Base-by-base conservation (phyloP, 768 basidiomycete genomes). In the Rickenella mellea region DNA sequence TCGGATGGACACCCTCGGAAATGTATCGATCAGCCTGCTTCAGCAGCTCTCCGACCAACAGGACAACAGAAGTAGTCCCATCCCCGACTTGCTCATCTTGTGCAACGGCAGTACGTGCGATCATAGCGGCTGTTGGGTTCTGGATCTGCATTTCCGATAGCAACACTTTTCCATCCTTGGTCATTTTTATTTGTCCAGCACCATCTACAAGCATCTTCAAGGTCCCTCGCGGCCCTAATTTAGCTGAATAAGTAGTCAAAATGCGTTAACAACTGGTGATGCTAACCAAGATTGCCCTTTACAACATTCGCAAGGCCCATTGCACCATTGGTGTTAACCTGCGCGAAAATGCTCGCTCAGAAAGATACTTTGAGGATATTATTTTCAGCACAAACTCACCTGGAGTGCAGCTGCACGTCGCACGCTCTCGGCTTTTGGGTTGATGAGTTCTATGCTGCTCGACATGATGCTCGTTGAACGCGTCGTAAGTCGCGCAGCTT, bases 131-230 rank as follows among this genome's bases (percentile, higher is more conserved):
- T 3, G 96, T 98, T 24, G 96, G 96, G 61, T 99, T 98, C 66
- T 89, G 86, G 53, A 99, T 99, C 68, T 98, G 96, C 96, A 99
- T 99, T 68, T 99, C 96, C 30, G 92, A 94, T 45, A 99, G 72
- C 43, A 99, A 67, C 30, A 97, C 94, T 68, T 99, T 99, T 49
- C 96, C 96, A 57, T 98, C 96, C 71, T 98, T 99, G 50, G 96
- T 98, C 88, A 99, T 93, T 75, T 98, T 99, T 63, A 99, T 93
- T 67, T 92, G 88, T 8, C 96, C 96, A 11, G 93, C 73, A 43
- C 96, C 96, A 63, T 98, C 96, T 31, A 99, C 96, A 40, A 99
- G 80, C 94, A 99, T 98, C 72, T 99, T 99, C 52, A 97, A 75
- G 0, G 96, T 98, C 45, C 96, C 96, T 64, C 94, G 71, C 15